Evolutionary conservation across 306 rosid species (phyloP).

Genomic region (Abrus pulchellus): DNA sequence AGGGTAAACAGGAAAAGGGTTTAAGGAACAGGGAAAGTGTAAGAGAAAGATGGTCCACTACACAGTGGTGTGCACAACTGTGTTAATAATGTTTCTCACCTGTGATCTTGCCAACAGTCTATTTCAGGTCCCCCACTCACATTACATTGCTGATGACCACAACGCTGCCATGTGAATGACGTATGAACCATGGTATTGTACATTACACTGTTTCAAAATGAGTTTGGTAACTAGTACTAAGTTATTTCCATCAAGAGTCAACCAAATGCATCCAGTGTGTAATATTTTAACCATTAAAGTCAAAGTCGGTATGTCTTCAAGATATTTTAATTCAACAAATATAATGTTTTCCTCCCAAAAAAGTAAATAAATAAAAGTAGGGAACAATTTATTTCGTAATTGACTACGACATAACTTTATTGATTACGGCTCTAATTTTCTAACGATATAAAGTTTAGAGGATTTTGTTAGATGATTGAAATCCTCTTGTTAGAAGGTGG

Average conservation of each 20-base stretch:
- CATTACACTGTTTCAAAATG: neutral
- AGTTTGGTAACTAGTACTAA: neutral
- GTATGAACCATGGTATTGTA: neutral
- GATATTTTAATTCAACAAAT: neutral
- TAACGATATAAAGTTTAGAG: neutral
- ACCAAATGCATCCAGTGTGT: neutral
- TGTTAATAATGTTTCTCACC: neutral
- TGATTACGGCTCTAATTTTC: slow-evolving; percentile 17
- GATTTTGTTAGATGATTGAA: neutral
- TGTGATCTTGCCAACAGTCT: neutral
- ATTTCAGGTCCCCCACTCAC: neutral
- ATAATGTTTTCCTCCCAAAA: neutral
- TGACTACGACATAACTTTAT: neutral
- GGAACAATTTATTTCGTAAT: too few relatives aligned
- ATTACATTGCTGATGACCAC: neutral
- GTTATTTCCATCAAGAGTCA: neutral
- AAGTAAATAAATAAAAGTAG: neutral
- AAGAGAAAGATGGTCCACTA: slow-evolving; percentile 5
- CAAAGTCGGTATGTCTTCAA: slow-evolving; percentile 34
- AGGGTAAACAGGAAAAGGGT: neutral
- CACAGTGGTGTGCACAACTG: neutral
- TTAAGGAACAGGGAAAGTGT: neutral
- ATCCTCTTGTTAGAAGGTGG: neutral
- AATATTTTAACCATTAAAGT: slow-evolving; percentile 7
- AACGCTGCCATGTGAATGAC: slow-evolving; percentile 27